Evolutionary conservation across 2,329 filamentous ascomycete genomes (phyloP).

Genomic region (Xylaria polymorpha): DNA sequence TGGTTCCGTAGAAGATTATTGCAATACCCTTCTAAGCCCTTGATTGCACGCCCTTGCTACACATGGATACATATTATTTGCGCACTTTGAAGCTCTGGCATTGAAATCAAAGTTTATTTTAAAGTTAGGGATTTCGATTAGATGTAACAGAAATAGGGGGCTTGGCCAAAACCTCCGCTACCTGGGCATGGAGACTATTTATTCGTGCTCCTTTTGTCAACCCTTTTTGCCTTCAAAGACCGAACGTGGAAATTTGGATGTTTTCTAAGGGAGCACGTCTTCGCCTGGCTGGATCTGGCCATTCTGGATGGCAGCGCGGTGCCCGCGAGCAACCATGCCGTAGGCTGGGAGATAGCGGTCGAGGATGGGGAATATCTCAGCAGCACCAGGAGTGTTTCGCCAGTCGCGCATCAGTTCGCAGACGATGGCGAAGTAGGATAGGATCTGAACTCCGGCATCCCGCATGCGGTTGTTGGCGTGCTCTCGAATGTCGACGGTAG

Average conservation of each 20-base stretch:
- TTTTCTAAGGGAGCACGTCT: constrained; percentile 43
- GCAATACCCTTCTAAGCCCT: neutral
- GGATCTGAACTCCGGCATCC: constrained; percentile 72
- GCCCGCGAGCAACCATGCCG: constrained; percentile 70
- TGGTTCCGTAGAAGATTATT: too few species aligned
- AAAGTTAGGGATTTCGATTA: neutral
- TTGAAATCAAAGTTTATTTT: neutral
- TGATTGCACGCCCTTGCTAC: neutral
- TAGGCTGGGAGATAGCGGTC: constrained; percentile 74
- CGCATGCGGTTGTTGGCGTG: constrained; percentile 76
- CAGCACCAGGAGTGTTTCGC: constrained; percentile 65
- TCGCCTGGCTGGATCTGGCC: constrained; percentile 70
- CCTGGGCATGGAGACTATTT: neutral
- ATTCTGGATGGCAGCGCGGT: constrained; percentile 69
- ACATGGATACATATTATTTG: neutral
- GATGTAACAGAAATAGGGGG: neutral
- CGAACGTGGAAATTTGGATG: neutral
- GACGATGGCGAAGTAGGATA: constrained; percentile 71
- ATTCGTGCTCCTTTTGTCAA: too few species aligned
- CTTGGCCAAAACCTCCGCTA: neutral
- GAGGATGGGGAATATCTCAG: constrained; percentile 71
- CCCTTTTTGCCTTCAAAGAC: neutral
- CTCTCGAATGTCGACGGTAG: constrained; percentile 68
- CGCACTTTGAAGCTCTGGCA: neutral
- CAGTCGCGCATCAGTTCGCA: constrained; percentile 79